Conservation (phyloP, 2,329 filamentous ascomycete species). For the Fusarium irregulare region DNA sequence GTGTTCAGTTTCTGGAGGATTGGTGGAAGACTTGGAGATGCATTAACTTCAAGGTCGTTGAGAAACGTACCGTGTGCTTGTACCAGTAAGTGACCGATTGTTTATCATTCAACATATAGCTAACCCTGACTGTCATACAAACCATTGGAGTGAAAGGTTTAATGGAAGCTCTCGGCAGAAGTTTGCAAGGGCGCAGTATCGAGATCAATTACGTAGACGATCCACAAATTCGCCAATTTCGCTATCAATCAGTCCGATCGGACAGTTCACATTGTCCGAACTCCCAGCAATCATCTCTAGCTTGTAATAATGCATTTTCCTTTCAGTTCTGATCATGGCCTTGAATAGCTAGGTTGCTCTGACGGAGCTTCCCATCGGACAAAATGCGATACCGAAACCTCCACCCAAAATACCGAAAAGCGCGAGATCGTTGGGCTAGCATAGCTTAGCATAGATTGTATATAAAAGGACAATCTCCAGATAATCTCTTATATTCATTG, state of each 20-base stretch:
- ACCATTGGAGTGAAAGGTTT: accelerated
- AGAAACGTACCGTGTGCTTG: too few relatives aligned
- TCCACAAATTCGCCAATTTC: not conserved
- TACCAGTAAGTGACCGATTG: too few relatives aligned
- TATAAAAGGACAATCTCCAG: not conserved
- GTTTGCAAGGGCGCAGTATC: too few relatives aligned
- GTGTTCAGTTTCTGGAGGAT: too few relatives aligned
- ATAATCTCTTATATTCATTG: too few relatives aligned
- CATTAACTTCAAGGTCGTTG: too few relatives aligned
- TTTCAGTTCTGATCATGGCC: accelerated
- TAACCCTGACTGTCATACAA: too few relatives aligned
- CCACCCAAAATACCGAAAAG: not conserved
- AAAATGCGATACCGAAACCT: not conserved
- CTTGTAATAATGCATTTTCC: accelerated
- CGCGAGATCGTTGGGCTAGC: not conserved
- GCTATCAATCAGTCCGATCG: not conserved
- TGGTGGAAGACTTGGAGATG: too few relatives aligned
- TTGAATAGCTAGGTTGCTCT: accelerated
- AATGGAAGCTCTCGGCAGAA: too few relatives aligned
- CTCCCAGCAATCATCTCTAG: not conserved
- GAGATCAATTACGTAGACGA: not conserved
- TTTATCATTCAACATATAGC: too few relatives aligned
- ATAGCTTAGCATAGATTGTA: accelerated
- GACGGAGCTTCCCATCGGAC: not conserved
- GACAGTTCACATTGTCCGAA: not conserved